A percentile compares a stretch with the other conserved stretches of the same genome.
Conservation (phyloP, 768 basidiomycete species). For the Hygrocybe coccinea region DNA sequence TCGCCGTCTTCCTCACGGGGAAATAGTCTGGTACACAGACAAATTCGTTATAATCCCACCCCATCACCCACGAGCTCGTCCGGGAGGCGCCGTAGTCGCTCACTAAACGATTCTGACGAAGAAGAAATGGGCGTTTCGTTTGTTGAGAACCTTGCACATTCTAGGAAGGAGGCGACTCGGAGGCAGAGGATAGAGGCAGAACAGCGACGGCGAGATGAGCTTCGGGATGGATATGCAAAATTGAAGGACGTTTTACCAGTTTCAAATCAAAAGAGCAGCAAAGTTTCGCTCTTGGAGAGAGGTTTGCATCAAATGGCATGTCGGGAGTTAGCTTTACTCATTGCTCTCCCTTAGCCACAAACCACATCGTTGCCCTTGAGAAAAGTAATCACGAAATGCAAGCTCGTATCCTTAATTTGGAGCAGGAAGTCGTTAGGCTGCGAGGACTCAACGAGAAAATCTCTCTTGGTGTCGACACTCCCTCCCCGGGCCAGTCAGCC, state of each 20-base stretch:
- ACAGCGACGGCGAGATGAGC: conserved; percentile 81
- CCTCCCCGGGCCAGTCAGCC: conserved; percentile 41
- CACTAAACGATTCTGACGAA: conserved; percentile 70
- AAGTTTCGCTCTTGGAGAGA: conserved; percentile 83
- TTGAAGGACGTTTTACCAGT: conserved; percentile 83
- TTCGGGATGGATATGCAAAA: conserved; percentile 84
- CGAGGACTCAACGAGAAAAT: conserved; percentile 81
- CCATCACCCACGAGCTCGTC: conserved; percentile 77
- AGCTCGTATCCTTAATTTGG: conserved; percentile 58
- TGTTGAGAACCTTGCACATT: conserved; percentile 68
- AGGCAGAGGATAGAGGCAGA: conserved; percentile 87
- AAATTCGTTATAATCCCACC: conserved; percentile 72
- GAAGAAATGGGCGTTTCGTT: conserved; percentile 63
- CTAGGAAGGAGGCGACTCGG: conserved; percentile 79
- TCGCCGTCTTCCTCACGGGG: conserved; percentile 76
- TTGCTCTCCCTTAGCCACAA: conserved; percentile 53
- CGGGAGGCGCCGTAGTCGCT: conserved; percentile 62
- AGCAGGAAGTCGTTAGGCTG: conserved; percentile 65
- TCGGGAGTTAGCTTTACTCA: neutral
- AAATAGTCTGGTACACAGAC: conserved; percentile 71
- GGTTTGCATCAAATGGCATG: conserved; percentile 42
- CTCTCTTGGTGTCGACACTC: conserved; percentile 57
- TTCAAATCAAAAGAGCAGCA: conserved; percentile 88
- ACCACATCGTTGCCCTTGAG: conserved; percentile 71
- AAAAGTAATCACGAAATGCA: conserved; percentile 68